phyloP scores from a whole-genome alignment of 345 rosid genomes.

The Eucalyptus dawsonii region DNA sequence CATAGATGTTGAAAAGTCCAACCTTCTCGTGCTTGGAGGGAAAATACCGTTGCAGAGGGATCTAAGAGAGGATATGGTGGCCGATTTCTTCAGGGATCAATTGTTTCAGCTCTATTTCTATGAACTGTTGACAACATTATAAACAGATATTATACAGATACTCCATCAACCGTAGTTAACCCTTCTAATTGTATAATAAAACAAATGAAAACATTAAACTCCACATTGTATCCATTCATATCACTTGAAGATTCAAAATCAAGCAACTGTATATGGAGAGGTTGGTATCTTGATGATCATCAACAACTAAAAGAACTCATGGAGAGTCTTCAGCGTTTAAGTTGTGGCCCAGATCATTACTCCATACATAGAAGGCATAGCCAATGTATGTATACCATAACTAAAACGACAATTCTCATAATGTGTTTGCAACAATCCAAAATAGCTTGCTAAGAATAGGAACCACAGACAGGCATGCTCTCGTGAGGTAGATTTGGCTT shows the following conservation, averaged over 20 bases:
- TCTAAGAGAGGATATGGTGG: neutral
- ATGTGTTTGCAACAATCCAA: neutral
- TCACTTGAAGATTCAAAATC: neutral
- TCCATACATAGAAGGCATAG: neutral
- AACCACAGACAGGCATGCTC: neutral
- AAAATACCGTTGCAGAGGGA: neutral
- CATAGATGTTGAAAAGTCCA: neutral
- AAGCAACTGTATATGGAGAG: neutral
- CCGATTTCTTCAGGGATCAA: neutral
- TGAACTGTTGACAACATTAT: neutral
- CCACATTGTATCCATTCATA: neutral
- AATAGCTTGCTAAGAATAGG: neutral
- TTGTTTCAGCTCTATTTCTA: neutral
- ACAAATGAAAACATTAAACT: neutral
- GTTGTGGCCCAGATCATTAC: neutral
- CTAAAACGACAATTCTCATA: neutral
- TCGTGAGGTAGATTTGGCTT: neutral
- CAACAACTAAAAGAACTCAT: neutral
- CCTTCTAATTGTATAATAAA: neutral
- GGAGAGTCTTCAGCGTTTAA: neutral
- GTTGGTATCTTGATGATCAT: neutral
- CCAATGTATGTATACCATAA: neutral
- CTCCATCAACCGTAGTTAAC: neutral
- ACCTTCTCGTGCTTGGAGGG: neutral
- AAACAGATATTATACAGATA: neutral